Conservation (phyloP, 73 alveolate species). For the Paramecium sexaurelia region DNA sequence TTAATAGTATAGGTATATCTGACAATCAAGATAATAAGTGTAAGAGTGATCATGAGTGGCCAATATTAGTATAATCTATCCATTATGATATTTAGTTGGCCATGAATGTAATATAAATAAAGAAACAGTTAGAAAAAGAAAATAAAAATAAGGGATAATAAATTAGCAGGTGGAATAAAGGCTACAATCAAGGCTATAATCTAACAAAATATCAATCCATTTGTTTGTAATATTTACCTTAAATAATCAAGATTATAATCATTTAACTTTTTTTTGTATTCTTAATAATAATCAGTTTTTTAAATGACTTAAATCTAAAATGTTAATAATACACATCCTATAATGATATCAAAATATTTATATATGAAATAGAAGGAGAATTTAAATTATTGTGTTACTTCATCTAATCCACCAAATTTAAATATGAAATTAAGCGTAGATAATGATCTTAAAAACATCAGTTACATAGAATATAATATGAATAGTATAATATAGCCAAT, state of each 20-base stretch:
- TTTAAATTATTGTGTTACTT: slow-evolving; percentile 9
- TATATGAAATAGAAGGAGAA: slow-evolving; percentile 22
- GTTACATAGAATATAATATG: neutral
- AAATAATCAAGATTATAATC: neutral
- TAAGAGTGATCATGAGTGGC: slow-evolving; percentile 4
- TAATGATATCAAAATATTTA: slow-evolving; percentile 28
- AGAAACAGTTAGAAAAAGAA: slow-evolving; percentile 20
- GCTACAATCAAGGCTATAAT: slow-evolving; percentile 24
- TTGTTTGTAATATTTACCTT: neutral
- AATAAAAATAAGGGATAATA: neutral
- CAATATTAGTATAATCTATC: slow-evolving; percentile 4
- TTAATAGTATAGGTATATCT: slow-evolving; percentile 46
- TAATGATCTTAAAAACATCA: slow-evolving; percentile 19
- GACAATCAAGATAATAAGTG: neutral
- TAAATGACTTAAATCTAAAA: slow-evolving; percentile 24
- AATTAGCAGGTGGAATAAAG: slow-evolving; percentile 51
- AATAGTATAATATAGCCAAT: slow-evolving; percentile 12
- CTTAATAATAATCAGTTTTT: neutral
- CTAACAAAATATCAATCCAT: slow-evolving; percentile 42
- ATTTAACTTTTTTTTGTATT: neutral
- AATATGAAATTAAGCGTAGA: neutral
- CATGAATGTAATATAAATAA: slow-evolving; percentile 20
- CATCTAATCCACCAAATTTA: slow-evolving; percentile 6
- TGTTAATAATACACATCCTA: slow-evolving; percentile 35
- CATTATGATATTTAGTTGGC: neutral